These are phyloP conservation scores for Lactarius akahatsu DNA, from an alignment of 768 basidiomycete species.

Conservation along the genomic window DNA sequence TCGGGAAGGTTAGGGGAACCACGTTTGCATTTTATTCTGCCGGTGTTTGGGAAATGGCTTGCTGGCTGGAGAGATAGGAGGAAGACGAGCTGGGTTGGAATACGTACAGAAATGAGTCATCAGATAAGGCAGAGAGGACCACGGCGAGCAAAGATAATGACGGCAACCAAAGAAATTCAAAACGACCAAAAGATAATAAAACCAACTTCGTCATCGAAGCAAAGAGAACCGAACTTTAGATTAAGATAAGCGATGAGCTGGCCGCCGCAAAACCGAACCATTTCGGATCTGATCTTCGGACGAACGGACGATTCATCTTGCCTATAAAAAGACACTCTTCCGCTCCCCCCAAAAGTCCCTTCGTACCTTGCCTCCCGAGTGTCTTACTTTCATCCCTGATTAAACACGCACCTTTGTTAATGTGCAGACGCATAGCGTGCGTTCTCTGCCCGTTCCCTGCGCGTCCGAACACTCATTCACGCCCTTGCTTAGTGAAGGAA, in stretches of 20 bases:
- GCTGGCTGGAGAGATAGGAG: slow-evolving; percentile 1
- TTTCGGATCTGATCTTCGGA: slow-evolving; percentile 19
- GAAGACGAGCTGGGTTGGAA: slow-evolving; percentile 2
- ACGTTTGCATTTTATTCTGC: background rate
- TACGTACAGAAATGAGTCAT: slow-evolving; percentile 9
- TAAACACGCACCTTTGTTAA: slow-evolving; percentile 32
- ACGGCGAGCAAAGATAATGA: slow-evolving; percentile 4
- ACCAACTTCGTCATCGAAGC: slow-evolving; percentile 1
- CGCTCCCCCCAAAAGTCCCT: slow-evolving; percentile 7
- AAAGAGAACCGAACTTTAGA: slow-evolving; percentile 1
- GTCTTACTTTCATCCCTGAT: background rate
- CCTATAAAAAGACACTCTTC: slow-evolving; percentile 21
- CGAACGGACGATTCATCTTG: background rate
- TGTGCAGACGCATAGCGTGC: slow-evolving; percentile 79
- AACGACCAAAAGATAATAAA: background rate
- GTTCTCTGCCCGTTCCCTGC: slow-evolving; percentile 34
- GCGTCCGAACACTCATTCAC: slow-evolving; percentile 24
- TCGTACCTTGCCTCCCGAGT: slow-evolving; percentile 14
- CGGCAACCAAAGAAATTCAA: background rate
- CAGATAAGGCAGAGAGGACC: slow-evolving; percentile 13
- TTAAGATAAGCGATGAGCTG: slow-evolving; percentile 13
- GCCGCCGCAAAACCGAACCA: slow-evolving; percentile 21
- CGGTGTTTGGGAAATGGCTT: background rate
- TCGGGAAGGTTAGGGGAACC: background rate
- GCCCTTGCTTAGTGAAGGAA: slow-evolving; percentile 59